Conservation (phyloP, 2,329 filamentous ascomycete genomes). For the Diplodia sapinea region DNA sequence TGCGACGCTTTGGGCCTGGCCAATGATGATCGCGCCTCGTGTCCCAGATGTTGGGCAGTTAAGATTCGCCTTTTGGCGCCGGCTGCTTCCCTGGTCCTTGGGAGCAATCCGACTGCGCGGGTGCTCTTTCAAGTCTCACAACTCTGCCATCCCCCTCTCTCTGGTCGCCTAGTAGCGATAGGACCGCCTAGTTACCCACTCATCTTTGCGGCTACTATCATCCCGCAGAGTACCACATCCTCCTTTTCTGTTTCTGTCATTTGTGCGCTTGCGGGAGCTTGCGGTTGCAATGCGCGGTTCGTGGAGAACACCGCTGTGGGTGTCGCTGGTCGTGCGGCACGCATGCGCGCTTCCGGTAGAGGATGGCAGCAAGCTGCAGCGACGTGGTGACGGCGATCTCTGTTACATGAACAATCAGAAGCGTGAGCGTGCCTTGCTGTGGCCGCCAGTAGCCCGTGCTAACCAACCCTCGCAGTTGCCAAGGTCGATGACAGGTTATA, state of each 20-base stretch:
- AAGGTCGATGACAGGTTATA: conserved; percentile 12
- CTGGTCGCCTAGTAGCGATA: not conserved
- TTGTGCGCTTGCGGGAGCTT: not conserved
- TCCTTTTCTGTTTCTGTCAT: not conserved
- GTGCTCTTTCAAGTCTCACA: not conserved
- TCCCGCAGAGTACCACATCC: not conserved
- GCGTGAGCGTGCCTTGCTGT: not conserved
- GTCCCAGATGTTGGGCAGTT: not conserved
- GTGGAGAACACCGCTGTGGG: not conserved
- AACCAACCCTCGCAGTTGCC: not conserved
- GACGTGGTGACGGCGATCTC: conserved; percentile 7
- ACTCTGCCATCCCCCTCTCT: not conserved
- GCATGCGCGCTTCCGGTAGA: not conserved
- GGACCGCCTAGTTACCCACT: not conserved
- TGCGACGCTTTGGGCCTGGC: not conserved
- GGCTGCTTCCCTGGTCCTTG: not conserved
- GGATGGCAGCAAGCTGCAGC: conserved; percentile 1
- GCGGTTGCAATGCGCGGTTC: conserved; percentile 1
- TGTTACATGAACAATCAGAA: conserved; percentile 21
- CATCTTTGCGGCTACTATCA: too few species aligned
- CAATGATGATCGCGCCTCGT: not conserved
- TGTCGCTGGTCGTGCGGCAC: conserved; percentile 1
- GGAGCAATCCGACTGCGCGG: not conserved
- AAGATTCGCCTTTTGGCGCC: not conserved
- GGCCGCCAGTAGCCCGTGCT: not conserved